phyloP scores from a whole-genome alignment of 768 basidiomycete species.

The Amanita pallidorosea region DNA sequence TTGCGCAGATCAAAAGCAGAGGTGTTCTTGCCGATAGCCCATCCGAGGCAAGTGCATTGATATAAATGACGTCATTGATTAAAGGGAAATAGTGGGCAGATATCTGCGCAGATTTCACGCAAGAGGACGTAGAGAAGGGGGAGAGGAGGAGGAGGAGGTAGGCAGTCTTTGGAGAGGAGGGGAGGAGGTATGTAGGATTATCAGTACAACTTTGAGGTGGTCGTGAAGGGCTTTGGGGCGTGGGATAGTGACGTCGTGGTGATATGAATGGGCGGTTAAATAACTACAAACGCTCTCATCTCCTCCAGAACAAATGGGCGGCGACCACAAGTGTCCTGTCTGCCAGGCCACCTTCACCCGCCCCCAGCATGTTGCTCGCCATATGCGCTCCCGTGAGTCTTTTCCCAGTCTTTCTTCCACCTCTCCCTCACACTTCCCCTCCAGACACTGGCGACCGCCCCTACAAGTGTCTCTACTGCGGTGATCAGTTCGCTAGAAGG shows the following conservation, averaged over 20 bases:
- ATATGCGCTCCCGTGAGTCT: slow-evolving; percentile 83
- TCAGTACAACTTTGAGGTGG: no score
- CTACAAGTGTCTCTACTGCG: slow-evolving; percentile 82
- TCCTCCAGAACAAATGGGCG: slow-evolving; percentile 42
- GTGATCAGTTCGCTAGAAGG: slow-evolving; percentile 87
- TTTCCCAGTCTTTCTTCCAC: slow-evolving; percentile 9
- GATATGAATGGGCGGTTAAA: slow-evolving; percentile 12
- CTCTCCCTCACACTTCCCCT: slow-evolving; percentile 12
- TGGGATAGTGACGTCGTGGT: slow-evolving; percentile 15
- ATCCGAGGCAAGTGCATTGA: slow-evolving; percentile 57
- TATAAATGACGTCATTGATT: slow-evolving; percentile 10
- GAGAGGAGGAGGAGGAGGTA: not conserved
- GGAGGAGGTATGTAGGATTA: not conserved
- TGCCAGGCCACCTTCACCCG: slow-evolving; percentile 83
- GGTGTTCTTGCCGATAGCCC: slow-evolving; percentile 77
- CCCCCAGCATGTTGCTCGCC: slow-evolving; percentile 82
- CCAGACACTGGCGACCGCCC: slow-evolving; percentile 84
- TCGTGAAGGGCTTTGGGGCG: no score
- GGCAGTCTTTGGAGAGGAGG: not conserved
- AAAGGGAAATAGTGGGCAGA: slow-evolving; percentile 37
- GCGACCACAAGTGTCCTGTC: slow-evolving; percentile 81
- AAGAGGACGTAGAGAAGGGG: slow-evolving; percentile 9
- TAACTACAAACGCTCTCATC: slow-evolving; percentile 15
- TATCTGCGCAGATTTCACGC: slow-evolving; percentile 47
- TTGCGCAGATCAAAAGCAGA: slow-evolving; percentile 57